Conservation (phyloP, 805 yeast genomes). For the Wickerhamomyces queroliae region DNA sequence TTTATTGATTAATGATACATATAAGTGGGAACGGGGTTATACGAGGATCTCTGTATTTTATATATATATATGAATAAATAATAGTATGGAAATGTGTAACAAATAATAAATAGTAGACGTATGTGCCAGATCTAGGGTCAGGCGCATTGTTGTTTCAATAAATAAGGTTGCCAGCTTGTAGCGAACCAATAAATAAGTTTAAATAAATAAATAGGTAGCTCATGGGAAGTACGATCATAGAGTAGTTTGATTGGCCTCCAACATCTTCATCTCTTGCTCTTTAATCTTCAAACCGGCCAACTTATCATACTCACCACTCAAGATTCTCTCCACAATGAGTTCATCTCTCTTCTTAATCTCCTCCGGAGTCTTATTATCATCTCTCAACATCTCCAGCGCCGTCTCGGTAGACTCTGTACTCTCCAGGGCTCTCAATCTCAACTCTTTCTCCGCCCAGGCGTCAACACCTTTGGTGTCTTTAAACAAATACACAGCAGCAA, state of each 20-base stretch:
- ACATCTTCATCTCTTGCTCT: neutral
- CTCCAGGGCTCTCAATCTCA: conserved; percentile 70
- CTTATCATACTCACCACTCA: conserved; percentile 80
- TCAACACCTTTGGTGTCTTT: conserved; percentile 44
- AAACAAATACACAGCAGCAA: conserved; percentile 46
- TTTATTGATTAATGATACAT: too few species aligned
- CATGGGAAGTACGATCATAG: conserved; percentile 1
- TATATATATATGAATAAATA: neutral
- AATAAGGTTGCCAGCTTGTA: neutral
- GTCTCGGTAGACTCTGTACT: conserved; percentile 46
- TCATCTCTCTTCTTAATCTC: conserved; percentile 68
- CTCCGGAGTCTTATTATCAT: conserved; percentile 36
- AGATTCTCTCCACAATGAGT: conserved; percentile 71
- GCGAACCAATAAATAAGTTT: conserved; percentile 6
- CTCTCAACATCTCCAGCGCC: conserved; percentile 38
- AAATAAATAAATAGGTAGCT: conserved; percentile 9
- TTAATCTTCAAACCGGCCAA: conserved; percentile 53
- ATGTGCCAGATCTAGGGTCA: too few species aligned
- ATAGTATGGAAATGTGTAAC: neutral
- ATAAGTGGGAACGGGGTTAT: too few species aligned
- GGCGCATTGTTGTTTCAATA: too few species aligned
- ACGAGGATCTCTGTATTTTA: too few species aligned
- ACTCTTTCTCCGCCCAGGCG: conserved; percentile 83
- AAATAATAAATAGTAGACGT: conserved; percentile 1
- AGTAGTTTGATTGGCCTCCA: neutral